Conservation (phyloP, 1,284 basidiomycete genomes). For the Ganoderma sp. region DNA sequence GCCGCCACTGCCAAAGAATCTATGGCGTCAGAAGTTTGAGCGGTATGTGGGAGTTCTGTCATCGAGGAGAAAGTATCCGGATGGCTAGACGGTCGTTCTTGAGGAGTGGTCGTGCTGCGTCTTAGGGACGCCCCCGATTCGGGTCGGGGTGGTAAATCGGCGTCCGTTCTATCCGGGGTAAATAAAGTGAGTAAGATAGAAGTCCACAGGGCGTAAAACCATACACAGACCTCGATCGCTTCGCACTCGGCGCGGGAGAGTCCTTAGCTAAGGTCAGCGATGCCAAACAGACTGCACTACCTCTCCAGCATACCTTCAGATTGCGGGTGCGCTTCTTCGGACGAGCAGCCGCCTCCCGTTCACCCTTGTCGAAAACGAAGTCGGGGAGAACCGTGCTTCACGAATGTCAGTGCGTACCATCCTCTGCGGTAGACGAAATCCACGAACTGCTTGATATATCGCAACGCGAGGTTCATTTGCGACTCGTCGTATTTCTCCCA, state of each 20-base stretch:
- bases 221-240: constrained; percentile 24
- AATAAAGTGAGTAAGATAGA: not conserved
- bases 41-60: constrained; percentile 26
- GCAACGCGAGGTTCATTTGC: constrained; percentile 92
- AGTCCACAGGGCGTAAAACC: too few relatives aligned
- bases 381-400: constrained; percentile 77
- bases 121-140: constrained; percentile 16
- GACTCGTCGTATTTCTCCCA: constrained; percentile 96
- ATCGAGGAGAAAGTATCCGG: constrained; percentile 17
- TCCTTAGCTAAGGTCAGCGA: constrained; percentile 24
- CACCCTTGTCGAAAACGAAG: constrained; percentile 82
- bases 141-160: constrained; percentile 11
- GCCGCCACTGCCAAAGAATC: constrained; percentile 28
- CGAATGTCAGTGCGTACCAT: constrained; percentile 24
- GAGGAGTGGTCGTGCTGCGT: constrained; percentile 8
- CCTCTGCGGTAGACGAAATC: constrained; percentile 2
- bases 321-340: constrained; percentile 27
- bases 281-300: not conserved
- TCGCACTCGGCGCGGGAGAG: constrained; percentile 28
- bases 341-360: constrained; percentile 47
- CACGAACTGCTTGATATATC: constrained; percentile 90
- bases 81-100: constrained; percentile 1
- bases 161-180: constrained; percentile 18
- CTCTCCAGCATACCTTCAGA: constrained; percentile 24
- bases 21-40: constrained; percentile 20